Conservation (phyloP, 768 basidiomycete genomes). For the Suillus subaureus region DNA sequence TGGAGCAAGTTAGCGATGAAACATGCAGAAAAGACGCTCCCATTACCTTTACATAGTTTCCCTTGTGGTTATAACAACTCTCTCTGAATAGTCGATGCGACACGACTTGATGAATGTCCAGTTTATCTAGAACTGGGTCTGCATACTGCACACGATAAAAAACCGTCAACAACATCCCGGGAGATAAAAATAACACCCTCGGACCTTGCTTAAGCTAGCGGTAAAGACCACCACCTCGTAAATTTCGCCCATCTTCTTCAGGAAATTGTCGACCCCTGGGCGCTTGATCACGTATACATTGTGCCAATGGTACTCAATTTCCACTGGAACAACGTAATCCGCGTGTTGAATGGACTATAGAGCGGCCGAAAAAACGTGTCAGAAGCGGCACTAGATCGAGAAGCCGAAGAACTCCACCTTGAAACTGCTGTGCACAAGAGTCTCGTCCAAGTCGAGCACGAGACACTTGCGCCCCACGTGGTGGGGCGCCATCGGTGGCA, state of each 20-base stretch:
- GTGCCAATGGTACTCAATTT: slow-evolving; percentile 98
- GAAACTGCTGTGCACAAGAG: slow-evolving; percentile 96
- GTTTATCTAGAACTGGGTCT: slow-evolving; percentile 96
- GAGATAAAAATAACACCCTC: slow-evolving; percentile 22
- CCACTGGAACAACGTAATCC: slow-evolving; percentile 98
- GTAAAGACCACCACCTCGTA: slow-evolving; percentile 99
- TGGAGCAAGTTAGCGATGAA: slow-evolving; percentile 3
- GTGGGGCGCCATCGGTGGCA: slow-evolving; percentile 80
- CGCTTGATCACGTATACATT: slow-evolving; percentile 99
- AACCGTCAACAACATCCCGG: slow-evolving; percentile 14
- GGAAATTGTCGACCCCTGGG: slow-evolving; percentile 95
- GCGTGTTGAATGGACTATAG: slow-evolving; percentile 87
- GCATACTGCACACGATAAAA: slow-evolving; percentile 69
- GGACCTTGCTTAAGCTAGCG: slow-evolving; percentile 94
- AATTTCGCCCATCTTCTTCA: slow-evolving; percentile 98
- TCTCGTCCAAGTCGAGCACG: slow-evolving; percentile 96
- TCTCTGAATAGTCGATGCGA: slow-evolving; percentile 95
- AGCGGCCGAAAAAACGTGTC: slow-evolving; percentile 14
- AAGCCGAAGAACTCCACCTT: slow-evolving; percentile 61
- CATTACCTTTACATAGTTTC: slow-evolving; percentile 96
- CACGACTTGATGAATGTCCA: slow-evolving; percentile 91
- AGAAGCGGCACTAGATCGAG: slow-evolving; percentile 12
- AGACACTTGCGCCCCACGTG: slow-evolving; percentile 92
- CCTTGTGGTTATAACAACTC: slow-evolving; percentile 98
- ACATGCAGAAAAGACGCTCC: background rate